phyloP scores from a whole-genome alignment of 345 rosid species.

The Populus tremula region DNA sequence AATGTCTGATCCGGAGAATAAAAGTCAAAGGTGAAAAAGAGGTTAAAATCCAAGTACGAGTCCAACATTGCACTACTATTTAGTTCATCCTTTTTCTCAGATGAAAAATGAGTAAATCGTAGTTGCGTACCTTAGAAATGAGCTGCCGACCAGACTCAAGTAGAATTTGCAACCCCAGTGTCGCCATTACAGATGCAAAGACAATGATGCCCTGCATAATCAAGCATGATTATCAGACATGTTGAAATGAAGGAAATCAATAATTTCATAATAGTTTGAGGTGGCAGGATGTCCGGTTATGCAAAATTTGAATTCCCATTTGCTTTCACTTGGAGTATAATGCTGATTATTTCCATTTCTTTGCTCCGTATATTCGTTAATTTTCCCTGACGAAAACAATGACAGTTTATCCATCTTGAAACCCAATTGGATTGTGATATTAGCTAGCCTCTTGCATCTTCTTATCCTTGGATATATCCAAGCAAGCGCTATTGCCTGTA shows the following conservation, averaged over 20 bases:
- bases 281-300: neutral
- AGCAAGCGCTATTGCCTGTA: neutral
- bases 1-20: too few relatives aligned
- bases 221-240: neutral
- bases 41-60: neutral
- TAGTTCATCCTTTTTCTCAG: neutral
- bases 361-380: neutral
- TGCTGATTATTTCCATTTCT: neutral
- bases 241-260: neutral
- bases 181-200: slow-evolving; percentile 45
- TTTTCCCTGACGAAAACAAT: neutral
- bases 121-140: slow-evolving; percentile 23
- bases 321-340: neutral
- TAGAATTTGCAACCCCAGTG: slow-evolving; percentile 44
- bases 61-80: neutral
- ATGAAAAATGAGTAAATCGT: neutral
- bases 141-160: slow-evolving; percentile 36
- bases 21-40: neutral
- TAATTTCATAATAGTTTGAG: neutral
- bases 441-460: neutral
- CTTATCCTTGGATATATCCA: neutral
- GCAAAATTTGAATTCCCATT: neutral
- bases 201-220: slow-evolving; percentile 30
- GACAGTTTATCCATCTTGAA: neutral
- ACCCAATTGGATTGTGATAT: neutral